These are phyloP conservation scores for Podochytrium sp. DNA, from an alignment of 192 early-diverging fungal species.

Conservation along the genomic window DNA sequence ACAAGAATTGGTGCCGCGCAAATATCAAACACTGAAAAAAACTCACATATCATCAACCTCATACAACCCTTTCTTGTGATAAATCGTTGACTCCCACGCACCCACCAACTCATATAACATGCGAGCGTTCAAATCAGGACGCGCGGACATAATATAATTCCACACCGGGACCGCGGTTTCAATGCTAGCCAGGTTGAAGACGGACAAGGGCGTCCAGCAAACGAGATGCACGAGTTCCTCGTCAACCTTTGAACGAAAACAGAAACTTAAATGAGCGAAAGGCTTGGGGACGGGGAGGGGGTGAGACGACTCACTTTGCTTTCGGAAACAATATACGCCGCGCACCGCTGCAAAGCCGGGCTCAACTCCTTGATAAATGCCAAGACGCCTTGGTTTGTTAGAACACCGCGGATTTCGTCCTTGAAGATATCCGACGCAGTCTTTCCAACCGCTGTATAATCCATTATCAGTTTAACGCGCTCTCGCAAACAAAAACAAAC, in stretches of 20 bases:
- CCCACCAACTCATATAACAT: slow-evolving; percentile 84
- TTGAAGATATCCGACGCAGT: slow-evolving; percentile 17
- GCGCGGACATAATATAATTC: slow-evolving; percentile 84
- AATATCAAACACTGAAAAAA: slow-evolving; percentile 15
- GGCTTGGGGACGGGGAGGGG: not conserved
- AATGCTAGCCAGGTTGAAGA: slow-evolving; percentile 80
- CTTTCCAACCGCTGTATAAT: not conserved
- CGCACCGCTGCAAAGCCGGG: slow-evolving; percentile 57
- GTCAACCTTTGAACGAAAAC: no score
- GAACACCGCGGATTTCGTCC: slow-evolving; percentile 13
- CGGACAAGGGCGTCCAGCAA: slow-evolving; percentile 82
- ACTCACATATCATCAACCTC: slow-evolving; percentile 36
- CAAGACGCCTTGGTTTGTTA: slow-evolving; percentile 25
- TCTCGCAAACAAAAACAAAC: no score
- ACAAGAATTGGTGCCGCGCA: not conserved
- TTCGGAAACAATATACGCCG: slow-evolving; percentile 41
- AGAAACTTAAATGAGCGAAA: slow-evolving; percentile 42
- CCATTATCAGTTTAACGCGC: no score
- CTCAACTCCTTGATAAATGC: slow-evolving; percentile 55
- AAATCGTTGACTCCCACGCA: slow-evolving; percentile 82
- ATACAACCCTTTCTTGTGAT: slow-evolving; percentile 82
- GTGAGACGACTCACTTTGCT: not conserved
- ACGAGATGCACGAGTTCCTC: slow-evolving; percentile 79
- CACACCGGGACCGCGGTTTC: slow-evolving; percentile 86
- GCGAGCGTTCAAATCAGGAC: slow-evolving; percentile 70